phyloP scores from a whole-genome alignment of 148 eudicot species.

The Nepenthes mirabilis region DNA sequence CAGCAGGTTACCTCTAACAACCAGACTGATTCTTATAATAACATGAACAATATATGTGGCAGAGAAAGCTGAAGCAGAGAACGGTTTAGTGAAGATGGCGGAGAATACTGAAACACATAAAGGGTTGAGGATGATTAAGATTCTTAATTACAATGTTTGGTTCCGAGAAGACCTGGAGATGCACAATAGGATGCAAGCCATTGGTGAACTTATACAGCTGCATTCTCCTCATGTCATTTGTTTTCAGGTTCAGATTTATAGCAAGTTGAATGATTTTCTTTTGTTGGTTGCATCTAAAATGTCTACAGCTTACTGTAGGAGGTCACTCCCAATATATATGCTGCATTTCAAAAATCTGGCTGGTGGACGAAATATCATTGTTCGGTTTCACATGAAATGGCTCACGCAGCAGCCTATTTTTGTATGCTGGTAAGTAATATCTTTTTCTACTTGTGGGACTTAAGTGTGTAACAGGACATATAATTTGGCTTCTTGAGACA shows the following conservation, averaged over 20 bases:
- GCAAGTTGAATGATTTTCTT: neutral
- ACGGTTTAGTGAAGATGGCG: conserved; percentile 1
- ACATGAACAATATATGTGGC: conserved; percentile 8
- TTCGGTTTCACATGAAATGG: conserved; percentile 40
- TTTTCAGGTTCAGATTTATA: conserved; percentile 52
- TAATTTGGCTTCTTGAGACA: too few species aligned
- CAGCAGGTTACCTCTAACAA: neutral
- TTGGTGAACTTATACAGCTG: conserved; percentile 71
- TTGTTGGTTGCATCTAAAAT: neutral
- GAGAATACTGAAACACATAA: conserved; percentile 10
- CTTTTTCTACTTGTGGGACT: too few species aligned
- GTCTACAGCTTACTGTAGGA: conserved; percentile 31
- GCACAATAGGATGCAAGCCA: conserved; percentile 68
- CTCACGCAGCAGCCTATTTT: conserved; percentile 40
- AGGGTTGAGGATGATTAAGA: conserved; percentile 30
- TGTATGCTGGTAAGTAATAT: conserved; percentile 73
- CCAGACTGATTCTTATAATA: too few species aligned
- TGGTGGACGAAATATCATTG: conserved; percentile 84
- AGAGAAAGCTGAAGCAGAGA: conserved; percentile 4
- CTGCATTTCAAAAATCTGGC: conserved; percentile 39
- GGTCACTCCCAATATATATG: conserved; percentile 63
- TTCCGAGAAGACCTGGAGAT: conserved; percentile 81
- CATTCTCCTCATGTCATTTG: conserved; percentile 88
- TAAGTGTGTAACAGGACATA: too few species aligned
- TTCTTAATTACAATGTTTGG: conserved; percentile 88